These are phyloP conservation scores for Aciculosporium take DNA, from an alignment of 2,329 filamentous ascomycete species.

Conservation along the genomic window DNA sequence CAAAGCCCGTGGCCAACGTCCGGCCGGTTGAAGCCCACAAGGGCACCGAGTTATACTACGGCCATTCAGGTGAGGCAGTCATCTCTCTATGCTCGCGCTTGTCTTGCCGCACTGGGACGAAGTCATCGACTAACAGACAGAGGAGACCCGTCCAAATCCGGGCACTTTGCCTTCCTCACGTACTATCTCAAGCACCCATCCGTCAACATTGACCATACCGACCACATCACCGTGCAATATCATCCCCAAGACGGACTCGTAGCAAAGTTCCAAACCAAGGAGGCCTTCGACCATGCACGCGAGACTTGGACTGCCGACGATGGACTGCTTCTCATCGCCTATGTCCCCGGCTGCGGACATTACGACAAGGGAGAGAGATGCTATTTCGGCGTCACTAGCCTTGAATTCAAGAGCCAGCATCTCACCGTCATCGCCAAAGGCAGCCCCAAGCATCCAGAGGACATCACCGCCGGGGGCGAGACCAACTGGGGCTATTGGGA, in stretches of 20 bases:
- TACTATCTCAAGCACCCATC: conserved; percentile 15
- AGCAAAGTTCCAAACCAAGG: conserved; percentile 9
- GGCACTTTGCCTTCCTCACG: conserved; percentile 14
- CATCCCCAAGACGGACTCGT: conserved; percentile 2
- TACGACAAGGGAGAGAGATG: conserved; percentile 15
- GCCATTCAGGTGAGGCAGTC: conserved; percentile 7
- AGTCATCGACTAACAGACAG: neutral
- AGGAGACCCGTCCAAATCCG: conserved; percentile 11
- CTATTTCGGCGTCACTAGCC: conserved; percentile 14
- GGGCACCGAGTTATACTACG: conserved; percentile 14
- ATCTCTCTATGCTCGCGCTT: too few species aligned
- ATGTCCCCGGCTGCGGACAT: conserved; percentile 13
- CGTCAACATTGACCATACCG: conserved; percentile 17
- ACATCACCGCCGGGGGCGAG: conserved; percentile 11
- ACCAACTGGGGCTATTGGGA: conserved; percentile 15
- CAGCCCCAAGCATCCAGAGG: conserved; percentile 10
- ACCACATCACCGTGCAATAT: conserved; percentile 9
- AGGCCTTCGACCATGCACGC: conserved; percentile 12
- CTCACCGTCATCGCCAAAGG: conserved; percentile 10
- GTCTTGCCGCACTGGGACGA: too few species aligned
- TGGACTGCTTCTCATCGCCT: conserved; percentile 15
- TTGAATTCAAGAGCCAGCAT: conserved; percentile 8
- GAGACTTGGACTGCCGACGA: conserved; percentile 10
- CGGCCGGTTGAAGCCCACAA: conserved; percentile 11
- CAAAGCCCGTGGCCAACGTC: conserved; percentile 11